Percentiles rank a stretch among this genome's conserved stretches.
These are phyloP conservation scores for Vanrija sp. DNA, from an alignment of 1,284 basidiomycete genomes.

Conservation along the genomic window DNA sequence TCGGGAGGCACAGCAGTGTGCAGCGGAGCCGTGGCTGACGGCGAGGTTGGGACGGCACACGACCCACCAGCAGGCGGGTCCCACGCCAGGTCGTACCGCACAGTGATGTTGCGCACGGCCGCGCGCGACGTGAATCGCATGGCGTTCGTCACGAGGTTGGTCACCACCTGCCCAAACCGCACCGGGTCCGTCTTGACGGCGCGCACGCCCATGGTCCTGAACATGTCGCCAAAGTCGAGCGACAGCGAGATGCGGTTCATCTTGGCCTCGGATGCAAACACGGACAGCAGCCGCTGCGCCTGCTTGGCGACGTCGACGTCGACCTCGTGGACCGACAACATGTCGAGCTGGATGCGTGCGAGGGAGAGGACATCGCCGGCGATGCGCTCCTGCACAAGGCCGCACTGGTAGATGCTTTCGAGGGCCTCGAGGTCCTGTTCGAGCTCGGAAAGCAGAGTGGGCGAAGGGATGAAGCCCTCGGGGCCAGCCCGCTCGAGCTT, in stretches of 20 bases:
- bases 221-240: conserved; percentile 16
- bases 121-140: conserved; percentile 26
- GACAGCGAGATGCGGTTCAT: conserved; percentile 21
- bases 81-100: conserved; percentile 25
- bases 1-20: not conserved
- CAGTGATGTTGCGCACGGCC: conserved; percentile 22
- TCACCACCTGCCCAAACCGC: conserved; percentile 34
- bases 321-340: conserved; percentile 24
- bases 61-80: conserved; percentile 18
- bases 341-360: conserved; percentile 46
- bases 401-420: conserved; percentile 41
- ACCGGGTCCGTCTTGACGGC: conserved; percentile 32
- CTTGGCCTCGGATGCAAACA: conserved; percentile 25
- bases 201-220: conserved; percentile 6
- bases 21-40: not conserved
- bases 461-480: conserved; percentile 8
- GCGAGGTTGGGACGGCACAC: conserved; percentile 9
- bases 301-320: conserved; percentile 36
- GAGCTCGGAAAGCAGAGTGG: conserved; percentile 29
- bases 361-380: conserved; percentile 49
- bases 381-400: conserved; percentile 50
- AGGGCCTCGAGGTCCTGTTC: conserved; percentile 39
- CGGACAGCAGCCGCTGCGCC: conserved; percentile 23
- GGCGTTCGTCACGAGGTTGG: conserved; percentile 28
- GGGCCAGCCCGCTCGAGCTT: conserved; percentile 5